Conservation (phyloP, 192 early-diverging fungal genomes). For the Rhizophagus clarus region DNA sequence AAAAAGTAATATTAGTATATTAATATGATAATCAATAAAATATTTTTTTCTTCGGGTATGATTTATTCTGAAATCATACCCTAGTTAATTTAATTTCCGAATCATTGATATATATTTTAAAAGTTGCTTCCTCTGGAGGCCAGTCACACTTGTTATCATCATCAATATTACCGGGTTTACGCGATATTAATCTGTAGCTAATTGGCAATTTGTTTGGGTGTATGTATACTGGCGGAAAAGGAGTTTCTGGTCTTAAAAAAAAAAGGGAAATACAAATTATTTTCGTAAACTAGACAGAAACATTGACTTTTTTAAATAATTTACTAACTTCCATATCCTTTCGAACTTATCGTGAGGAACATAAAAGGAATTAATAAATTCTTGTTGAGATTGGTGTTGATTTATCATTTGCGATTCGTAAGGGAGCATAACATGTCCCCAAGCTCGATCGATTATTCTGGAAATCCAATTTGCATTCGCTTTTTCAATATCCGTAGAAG, state of each 20-base stretch:
- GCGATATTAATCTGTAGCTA: background rate
- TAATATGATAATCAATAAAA: background rate
- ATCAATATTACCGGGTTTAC: background rate
- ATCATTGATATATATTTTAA: background rate
- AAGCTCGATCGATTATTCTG: constrained; percentile 5
- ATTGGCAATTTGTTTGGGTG: background rate
- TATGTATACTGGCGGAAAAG: background rate
- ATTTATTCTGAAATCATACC: background rate
- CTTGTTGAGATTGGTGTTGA: background rate
- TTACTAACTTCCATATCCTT: constrained; percentile 5
- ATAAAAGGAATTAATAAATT: background rate
- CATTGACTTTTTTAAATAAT: background rate
- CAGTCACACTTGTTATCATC: background rate
- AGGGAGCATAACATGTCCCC: background rate
- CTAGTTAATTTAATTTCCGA: background rate
- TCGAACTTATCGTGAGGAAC: background rate
- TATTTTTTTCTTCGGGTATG: background rate
- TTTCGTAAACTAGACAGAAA: background rate
- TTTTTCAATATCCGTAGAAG: background rate
- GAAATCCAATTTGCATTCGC: background rate
- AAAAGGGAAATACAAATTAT: background rate
- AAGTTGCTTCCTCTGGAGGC: background rate
- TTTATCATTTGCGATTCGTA: background rate
- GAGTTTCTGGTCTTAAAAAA: background rate
- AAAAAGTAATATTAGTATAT: too few species aligned